Conservation (phyloP, 768 basidiomycete species). For the Udeniomyces megalosporus region DNA sequence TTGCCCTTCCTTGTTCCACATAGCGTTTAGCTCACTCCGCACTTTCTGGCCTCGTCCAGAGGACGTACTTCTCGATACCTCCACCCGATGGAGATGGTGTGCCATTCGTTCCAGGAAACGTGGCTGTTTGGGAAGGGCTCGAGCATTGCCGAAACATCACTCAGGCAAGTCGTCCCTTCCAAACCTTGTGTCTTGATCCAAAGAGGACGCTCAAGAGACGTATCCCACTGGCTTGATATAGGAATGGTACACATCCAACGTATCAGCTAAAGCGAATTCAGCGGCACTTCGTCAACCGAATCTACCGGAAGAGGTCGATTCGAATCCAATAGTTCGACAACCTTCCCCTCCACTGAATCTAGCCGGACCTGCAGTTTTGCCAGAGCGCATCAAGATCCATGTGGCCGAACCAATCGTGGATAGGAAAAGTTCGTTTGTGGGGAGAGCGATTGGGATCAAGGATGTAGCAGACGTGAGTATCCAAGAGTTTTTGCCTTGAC, state of each 20-base stretch:
- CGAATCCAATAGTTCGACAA: no score
- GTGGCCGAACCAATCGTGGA: conserved; percentile 63
- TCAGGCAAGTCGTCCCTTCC: conserved; percentile 5
- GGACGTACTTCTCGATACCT: conserved; percentile 56
- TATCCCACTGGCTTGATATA: not conserved
- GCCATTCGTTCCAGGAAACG: conserved; percentile 55
- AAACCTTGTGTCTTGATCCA: not conserved
- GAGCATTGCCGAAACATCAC: conserved; percentile 33
- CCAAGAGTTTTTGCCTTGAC: no score
- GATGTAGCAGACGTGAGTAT: conserved; percentile 38
- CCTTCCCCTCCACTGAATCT: not conserved
- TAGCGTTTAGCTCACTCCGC: no score
- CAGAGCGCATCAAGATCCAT: conserved; percentile 39
- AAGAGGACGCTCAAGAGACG: not conserved
- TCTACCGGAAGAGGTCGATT: no score
- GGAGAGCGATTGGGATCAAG: conserved; percentile 63
- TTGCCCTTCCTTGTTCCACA: no score
- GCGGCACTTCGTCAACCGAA: conserved; percentile 10
- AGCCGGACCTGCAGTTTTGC: conserved; percentile 29
- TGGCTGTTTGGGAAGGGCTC: conserved; percentile 77
- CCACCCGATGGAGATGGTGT: conserved; percentile 35
- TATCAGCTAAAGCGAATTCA: conserved; percentile 1
- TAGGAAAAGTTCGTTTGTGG: conserved; percentile 70
- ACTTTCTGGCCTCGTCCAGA: conserved; percentile 28
- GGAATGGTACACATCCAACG: conserved; percentile 4